Evolutionary conservation across 768 basidiomycete genomes (phyloP).

Genomic region (Ephemerocybe angulata): DNA sequence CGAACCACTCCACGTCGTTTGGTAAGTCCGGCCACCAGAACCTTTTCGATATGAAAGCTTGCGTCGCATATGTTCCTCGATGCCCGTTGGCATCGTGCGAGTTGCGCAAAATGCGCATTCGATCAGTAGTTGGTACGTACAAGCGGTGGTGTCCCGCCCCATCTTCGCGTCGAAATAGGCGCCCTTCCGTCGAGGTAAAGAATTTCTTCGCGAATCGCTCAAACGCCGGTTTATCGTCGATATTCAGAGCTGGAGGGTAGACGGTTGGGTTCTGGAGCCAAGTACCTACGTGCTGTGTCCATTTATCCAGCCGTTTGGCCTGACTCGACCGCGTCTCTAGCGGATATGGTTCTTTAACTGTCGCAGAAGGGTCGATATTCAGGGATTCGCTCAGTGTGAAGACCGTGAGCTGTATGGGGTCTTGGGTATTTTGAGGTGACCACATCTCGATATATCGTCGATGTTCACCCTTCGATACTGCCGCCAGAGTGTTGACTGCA

Average conservation of each 20-base stretch:
- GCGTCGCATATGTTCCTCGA: constrained; percentile 21
- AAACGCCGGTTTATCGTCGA: background rate
- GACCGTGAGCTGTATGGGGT: no score
- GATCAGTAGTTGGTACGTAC: background rate
- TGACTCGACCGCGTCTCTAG: background rate
- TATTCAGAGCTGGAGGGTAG: background rate
- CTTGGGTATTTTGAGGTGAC: no score
- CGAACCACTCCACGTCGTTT: constrained; percentile 27
- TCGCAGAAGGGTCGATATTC: background rate
- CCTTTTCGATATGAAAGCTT: constrained; percentile 15
- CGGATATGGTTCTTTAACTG: background rate
- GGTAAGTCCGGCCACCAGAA: constrained; percentile 29
- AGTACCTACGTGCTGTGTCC: background rate
- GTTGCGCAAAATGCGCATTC: background rate
- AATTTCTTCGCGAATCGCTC: background rate
- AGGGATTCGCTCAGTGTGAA: no score
- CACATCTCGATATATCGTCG: no score
- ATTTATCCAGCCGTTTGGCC: background rate
- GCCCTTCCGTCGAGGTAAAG: background rate
- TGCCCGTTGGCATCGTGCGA: no score
- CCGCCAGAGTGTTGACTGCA: no score
- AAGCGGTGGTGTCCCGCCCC: background rate
- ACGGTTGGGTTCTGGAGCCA: background rate
- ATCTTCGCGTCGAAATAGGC: background rate
- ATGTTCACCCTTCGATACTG: no score